Evolutionary conservation across 352 stramenopile genomes (phyloP).

Genomic region (Phytophthora syringae): DNA sequence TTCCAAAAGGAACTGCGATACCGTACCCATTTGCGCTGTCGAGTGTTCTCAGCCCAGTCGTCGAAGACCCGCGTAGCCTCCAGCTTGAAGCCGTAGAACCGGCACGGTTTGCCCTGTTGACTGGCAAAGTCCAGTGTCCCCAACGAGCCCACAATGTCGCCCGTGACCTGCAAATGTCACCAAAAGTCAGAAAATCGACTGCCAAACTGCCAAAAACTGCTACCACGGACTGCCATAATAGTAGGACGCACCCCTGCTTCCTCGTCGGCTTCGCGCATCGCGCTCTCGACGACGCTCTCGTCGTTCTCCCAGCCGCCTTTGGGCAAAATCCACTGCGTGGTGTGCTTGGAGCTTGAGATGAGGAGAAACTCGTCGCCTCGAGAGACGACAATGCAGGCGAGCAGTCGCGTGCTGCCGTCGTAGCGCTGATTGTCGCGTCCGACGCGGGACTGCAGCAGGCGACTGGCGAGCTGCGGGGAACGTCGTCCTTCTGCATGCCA

Average conservation of each 20-base stretch:
- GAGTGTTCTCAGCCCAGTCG: slow-evolving; percentile 64
- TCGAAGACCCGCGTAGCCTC: slow-evolving; percentile 45
- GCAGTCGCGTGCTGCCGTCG: slow-evolving; percentile 57
- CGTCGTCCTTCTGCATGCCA: slow-evolving; percentile 16
- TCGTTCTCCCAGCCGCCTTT: slow-evolving; percentile 97
- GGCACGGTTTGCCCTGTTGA: slow-evolving; percentile 51
- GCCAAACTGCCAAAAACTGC: too few species aligned
- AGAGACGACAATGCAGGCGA: slow-evolving; percentile 61
- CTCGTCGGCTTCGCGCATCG: slow-evolving; percentile 93
- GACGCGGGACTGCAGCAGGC: slow-evolving; percentile 55
- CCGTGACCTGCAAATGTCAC: slow-evolving; percentile 52
- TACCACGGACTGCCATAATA: too few species aligned
- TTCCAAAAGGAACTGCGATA: too few species aligned
- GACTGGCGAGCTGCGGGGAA: slow-evolving; percentile 18
- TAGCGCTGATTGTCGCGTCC: slow-evolving; percentile 76
- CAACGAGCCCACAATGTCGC: slow-evolving; percentile 45
- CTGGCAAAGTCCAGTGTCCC: slow-evolving; percentile 58
- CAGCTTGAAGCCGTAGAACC: slow-evolving; percentile 60
- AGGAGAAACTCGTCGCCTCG: slow-evolving; percentile 64
- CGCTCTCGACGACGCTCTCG: slow-evolving; percentile 92
- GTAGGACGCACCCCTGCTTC: slow-evolving; percentile 83
- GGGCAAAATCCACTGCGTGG: slow-evolving; percentile 94
- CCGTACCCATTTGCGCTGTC: slow-evolving; percentile 62
- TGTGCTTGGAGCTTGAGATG: slow-evolving; percentile 91
- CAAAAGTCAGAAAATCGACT: slow-evolving; percentile 9